Percentiles rank a stretch among this genome's conserved stretches.
phyloP scores from a whole-genome alignment of 176 grass and related monocot species.

The Phyllostachys edulis region DNA sequence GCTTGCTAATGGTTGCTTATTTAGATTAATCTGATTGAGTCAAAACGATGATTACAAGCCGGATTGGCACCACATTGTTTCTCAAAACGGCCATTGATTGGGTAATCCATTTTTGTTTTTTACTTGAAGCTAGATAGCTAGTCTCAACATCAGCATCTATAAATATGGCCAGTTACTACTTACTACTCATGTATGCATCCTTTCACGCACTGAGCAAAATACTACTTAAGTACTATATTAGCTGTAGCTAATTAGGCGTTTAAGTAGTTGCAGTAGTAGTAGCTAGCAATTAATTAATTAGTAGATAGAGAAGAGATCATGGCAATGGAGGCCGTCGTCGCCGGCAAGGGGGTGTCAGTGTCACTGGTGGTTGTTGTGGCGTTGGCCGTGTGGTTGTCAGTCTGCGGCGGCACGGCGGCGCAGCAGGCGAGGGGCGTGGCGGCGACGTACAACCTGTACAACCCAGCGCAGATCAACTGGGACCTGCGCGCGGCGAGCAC shows the following conservation, averaged over 20 bases:
- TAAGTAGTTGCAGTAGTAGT: neutral
- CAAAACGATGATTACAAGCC: constrained; percentile 10
- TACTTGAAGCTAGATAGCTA: neutral
- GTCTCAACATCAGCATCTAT: constrained; percentile 13
- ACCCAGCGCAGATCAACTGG: constrained; percentile 50
- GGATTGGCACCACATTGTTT: neutral
- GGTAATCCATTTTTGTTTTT: neutral
- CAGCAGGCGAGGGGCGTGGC: constrained; percentile 50
- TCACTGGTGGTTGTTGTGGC: neutral
- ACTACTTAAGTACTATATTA: neutral
- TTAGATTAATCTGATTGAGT: neutral
- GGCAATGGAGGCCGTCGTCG: neutral
- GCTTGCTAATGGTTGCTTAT: neutral
- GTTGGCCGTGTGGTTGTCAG: neutral
- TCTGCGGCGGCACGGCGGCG: constrained; percentile 22
- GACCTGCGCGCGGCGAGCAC: constrained; percentile 44
- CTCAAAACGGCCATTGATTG: neutral
- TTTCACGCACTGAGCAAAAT: neutral
- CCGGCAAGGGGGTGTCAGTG: neutral
- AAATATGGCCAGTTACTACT: constrained; percentile 9
- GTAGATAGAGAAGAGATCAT: neutral
- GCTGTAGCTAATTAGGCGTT: neutral
- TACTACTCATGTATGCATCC: neutral
- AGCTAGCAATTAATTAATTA: too few species aligned
- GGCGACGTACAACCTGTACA: constrained; percentile 66